phyloP scores from a whole-genome alignment of 495 filamentous ascomycete species.

The Penicillium paxilli region DNA sequence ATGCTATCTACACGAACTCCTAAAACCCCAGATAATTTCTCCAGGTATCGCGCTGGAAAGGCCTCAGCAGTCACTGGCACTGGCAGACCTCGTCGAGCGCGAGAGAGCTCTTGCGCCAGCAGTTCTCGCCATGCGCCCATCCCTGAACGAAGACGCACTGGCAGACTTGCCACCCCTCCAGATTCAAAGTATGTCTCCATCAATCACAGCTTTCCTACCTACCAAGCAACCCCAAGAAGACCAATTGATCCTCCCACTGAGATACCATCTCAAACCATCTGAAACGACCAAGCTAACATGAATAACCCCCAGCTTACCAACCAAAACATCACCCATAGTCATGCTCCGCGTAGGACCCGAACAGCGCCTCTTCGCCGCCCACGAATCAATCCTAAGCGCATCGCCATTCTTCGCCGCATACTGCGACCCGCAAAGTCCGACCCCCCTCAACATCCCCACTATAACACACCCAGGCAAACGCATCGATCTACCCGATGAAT shows the following conservation, averaged over 20 bases:
- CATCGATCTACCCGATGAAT: conserved; percentile 78
- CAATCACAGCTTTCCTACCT: no score
- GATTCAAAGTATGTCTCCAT: conserved; percentile 39
- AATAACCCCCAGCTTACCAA: conserved; percentile 30
- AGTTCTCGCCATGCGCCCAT: conserved; percentile 21
- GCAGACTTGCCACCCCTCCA: conserved; percentile 34
- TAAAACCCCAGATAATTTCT: conserved; percentile 40
- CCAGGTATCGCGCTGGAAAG: conserved; percentile 49
- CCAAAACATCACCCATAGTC: conserved; percentile 67
- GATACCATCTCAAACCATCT: no score
- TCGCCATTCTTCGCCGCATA: conserved; percentile 71
- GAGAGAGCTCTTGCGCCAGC: conserved; percentile 24
- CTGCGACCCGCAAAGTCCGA: conserved; percentile 16
- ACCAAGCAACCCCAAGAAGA: no score
- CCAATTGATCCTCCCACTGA: no score
- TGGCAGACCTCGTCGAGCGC: conserved; percentile 16
- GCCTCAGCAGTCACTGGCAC: conserved; percentile 15
- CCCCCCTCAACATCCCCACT: conserved; percentile 12
- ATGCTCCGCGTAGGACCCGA: conserved; percentile 77
- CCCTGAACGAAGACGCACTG: conserved; percentile 28
- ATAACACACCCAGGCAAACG: conserved; percentile 52
- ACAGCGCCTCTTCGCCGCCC: conserved; percentile 83
- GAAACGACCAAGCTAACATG: conserved; percentile 1
- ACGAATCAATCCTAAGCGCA: conserved; percentile 77
- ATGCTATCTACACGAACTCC: conserved; percentile 36